Evolutionary conservation across 768 basidiomycete genomes (phyloP).

Genomic region (Nevesoporus exiguus): DNA sequence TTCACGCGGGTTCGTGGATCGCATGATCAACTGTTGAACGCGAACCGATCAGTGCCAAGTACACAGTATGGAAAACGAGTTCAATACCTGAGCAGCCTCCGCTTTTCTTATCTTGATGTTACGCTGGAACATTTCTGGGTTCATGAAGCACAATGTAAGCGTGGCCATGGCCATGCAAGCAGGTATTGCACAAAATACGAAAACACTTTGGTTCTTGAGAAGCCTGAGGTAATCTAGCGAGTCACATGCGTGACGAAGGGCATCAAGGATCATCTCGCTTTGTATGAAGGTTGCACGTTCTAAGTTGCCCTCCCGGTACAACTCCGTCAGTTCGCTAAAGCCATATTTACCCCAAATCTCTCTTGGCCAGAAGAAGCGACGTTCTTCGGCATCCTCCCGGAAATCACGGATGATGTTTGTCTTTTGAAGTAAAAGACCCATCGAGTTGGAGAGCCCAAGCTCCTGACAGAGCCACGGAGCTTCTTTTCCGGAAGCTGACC

Average conservation of each 20-base stretch:
- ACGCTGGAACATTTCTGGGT: slow-evolving; percentile 74
- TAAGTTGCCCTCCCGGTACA: slow-evolving; percentile 54
- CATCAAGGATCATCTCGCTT: slow-evolving; percentile 87
- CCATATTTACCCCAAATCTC: slow-evolving; percentile 86
- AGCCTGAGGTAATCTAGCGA: slow-evolving; percentile 86
- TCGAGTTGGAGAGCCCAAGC: slow-evolving; percentile 86
- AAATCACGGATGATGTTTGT: slow-evolving; percentile 97
- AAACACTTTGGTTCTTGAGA: slow-evolving; percentile 86
- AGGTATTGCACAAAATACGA: slow-evolving; percentile 95
- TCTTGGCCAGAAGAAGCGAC: slow-evolving; percentile 89
- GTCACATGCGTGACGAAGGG: slow-evolving; percentile 78
- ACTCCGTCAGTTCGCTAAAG: slow-evolving; percentile 67
- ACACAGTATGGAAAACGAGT: background rate
- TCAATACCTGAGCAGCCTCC: slow-evolving; percentile 72
- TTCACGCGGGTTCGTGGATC: slow-evolving; percentile 87
- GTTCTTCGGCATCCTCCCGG: slow-evolving; percentile 84
- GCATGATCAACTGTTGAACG: slow-evolving; percentile 74
- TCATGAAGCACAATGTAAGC: slow-evolving; percentile 90
- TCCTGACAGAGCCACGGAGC: slow-evolving; percentile 67
- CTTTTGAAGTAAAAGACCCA: slow-evolving; percentile 96
- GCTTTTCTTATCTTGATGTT: slow-evolving; percentile 97
- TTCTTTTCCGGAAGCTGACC: slow-evolving; percentile 84
- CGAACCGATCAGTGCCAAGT: background rate
- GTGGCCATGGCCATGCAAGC: slow-evolving; percentile 96
- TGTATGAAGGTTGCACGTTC: slow-evolving; percentile 76